A percentile compares a stretch with the other conserved stretches of the same genome.
Conservation (phyloP, 345 rosid species). For the Populus alba region DNA sequence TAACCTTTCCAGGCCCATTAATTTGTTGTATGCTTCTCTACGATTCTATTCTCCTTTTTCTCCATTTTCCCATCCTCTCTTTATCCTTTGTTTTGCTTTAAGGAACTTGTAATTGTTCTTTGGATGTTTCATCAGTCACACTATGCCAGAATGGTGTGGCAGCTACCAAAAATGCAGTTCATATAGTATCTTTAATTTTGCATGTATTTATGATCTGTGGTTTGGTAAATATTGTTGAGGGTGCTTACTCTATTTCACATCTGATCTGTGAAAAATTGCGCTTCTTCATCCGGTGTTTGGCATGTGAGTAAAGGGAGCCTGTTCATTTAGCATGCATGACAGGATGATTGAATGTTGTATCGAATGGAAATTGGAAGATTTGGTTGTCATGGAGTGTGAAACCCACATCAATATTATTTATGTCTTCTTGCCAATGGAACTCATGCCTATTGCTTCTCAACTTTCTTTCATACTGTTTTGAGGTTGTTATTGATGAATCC, state of each 20-base stretch:
- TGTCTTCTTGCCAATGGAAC: neutral
- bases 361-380: neutral
- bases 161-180: neutral
- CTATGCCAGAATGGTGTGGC: neutral
- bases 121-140: neutral
- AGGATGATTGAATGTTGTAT: neutral
- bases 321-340: neutral
- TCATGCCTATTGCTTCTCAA: neutral
- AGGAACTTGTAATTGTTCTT: neutral
- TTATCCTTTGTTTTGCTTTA: slow-evolving; percentile 5
- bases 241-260: neutral
- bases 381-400: neutral
- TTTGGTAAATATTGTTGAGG: neutral
- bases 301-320: neutral
- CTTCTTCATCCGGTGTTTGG: neutral
- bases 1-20: slow-evolving; percentile 9
- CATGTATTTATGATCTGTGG: neutral
- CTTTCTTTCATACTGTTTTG: neutral
- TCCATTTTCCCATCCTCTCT: neutral
- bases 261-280: neutral
- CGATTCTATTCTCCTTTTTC: too few relatives aligned
- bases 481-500: slow-evolving; percentile 36
- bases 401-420: neutral
- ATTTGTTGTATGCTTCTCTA: neutral
- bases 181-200: neutral